Base-by-base conservation (phyloP, 2,329 filamentous ascomycete species). In the Microdochium trichocladiopsis region DNA sequence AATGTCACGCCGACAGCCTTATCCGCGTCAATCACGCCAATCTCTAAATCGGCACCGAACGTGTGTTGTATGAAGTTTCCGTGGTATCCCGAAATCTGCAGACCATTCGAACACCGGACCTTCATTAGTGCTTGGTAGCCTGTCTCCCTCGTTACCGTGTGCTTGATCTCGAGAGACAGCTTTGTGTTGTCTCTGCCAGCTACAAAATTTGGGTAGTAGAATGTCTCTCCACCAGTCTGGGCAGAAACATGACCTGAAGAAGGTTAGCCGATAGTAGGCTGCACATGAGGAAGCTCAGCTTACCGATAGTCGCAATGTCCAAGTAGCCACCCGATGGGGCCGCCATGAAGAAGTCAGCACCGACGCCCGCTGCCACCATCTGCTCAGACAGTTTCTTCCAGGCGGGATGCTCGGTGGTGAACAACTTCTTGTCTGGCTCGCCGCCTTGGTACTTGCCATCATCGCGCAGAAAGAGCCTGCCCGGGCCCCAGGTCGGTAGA, bases 121-220 rank as follows among this genome's bases (percentile, higher is more conserved):
- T 99, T 99, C 90, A 99, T 95, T 60, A 99, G 75, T 21, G 91
- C 91, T 70, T 96, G 93, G 73, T 90, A 97, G 22, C 94, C 94
- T 48, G 93, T 96, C 68, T 96, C 92, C 56, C 94, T 81, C 2
- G 85, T 91, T 25, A 96, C 83, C 1, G 89, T 84, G 63, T 96
- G 93, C 59, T 85, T 83, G 57, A 99, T 84, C 72, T 99, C 94
- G 48, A 87, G 81, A 2, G 86, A 87, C 37, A 99, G 73, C 72
- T 93, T 95, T 52, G 89, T 78, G 45, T 86, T 84, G 68, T 99
- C 94, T 36, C 94, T 83, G 8, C 88, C 88, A 8, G 87, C 84
- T 54, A 96, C 85, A 73, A 96, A 99, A 68, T 97, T 99, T 47
- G 94, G 92, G 66, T 95, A 99, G 72, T 95, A 96, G 71, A 92